phyloP scores from a whole-genome alignment of 2,329 filamentous ascomycete genomes.

The Trichoderma lentiforme region DNA sequence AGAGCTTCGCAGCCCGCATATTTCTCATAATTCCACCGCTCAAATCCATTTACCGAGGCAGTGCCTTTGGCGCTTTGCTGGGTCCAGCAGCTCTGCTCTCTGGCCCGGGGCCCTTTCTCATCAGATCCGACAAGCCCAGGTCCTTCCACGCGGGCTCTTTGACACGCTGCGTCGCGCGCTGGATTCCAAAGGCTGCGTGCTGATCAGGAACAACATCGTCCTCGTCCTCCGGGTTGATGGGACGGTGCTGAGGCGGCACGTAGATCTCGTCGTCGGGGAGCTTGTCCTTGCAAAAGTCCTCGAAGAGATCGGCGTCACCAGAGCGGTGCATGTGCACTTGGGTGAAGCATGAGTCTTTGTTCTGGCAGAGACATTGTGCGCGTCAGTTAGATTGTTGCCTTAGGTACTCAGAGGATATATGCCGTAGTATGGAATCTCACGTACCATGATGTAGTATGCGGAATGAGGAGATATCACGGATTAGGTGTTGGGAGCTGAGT shows the following conservation, averaged over 20 bases:
- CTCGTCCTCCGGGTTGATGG: conserved; percentile 82
- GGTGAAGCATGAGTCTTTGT: conserved; percentile 73
- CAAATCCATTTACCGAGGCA: conserved; percentile 25
- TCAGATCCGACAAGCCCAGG: conserved; percentile 66
- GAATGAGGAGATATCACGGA: not conserved
- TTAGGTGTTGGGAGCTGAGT: not conserved
- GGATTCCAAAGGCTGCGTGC: conserved; percentile 83
- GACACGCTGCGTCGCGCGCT: conserved; percentile 70
- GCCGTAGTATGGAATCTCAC: not conserved
- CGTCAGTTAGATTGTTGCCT: not conserved
- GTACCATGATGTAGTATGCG: not conserved
- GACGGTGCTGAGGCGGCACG: conserved; percentile 75
- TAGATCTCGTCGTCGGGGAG: conserved; percentile 77
- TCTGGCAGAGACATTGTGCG: conserved; percentile 38
- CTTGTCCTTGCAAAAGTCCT: conserved; percentile 69
- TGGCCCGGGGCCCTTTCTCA: conserved; percentile 56
- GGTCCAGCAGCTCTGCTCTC: conserved; percentile 15
- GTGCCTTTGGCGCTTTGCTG: conserved; percentile 16
- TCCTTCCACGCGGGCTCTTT: conserved; percentile 77
- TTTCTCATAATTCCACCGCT: not conserved
- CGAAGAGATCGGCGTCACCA: conserved; percentile 74
- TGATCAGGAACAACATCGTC: conserved; percentile 87
- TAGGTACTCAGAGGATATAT: not conserved
- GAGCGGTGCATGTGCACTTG: conserved; percentile 71
- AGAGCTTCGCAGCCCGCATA: not conserved